phyloP scores from a whole-genome alignment of 805 yeast genomes.

The Hagleromyces aurorensis region DNA sequence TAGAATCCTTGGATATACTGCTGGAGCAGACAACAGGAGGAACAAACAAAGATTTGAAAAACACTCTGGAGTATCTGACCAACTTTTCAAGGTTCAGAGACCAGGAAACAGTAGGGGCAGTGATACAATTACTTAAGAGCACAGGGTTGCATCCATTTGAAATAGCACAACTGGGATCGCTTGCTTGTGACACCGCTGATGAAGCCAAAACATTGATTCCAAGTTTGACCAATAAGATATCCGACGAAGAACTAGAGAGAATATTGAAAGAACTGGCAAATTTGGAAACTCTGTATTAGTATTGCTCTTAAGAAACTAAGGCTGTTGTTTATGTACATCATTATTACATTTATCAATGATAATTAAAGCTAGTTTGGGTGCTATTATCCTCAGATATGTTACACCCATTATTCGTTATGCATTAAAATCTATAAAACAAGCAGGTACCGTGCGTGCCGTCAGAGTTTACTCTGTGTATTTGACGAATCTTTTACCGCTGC shows the following conservation, averaged over 20 bases:
- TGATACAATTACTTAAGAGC: conserved; percentile 70
- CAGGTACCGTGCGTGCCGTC: not conserved
- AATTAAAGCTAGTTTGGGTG: no score
- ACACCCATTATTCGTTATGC: not conserved
- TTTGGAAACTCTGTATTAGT: conserved; percentile 39
- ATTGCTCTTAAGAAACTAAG: no score
- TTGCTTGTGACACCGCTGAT: conserved; percentile 93
- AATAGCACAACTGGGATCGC: conserved; percentile 78
- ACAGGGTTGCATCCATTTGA: conserved; percentile 90
- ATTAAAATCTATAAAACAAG: conserved; percentile 1
- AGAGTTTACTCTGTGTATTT: no score
- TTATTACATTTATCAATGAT: conserved; percentile 2
- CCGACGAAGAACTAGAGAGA: conserved; percentile 80
- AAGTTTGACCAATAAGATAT: conserved; percentile 69
- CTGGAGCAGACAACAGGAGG: conserved; percentile 43
- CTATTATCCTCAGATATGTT: no score
- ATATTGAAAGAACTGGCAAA: conserved; percentile 80
- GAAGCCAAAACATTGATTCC: conserved; percentile 95
- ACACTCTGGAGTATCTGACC: conserved; percentile 80
- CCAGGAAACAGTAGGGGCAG: conserved; percentile 88
- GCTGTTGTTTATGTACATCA: conserved; percentile 13
- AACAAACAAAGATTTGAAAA: conserved; percentile 81
- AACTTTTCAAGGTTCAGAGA: conserved; percentile 87
- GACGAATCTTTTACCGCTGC: conserved; percentile 36
- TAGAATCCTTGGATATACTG: conserved; percentile 26